A percentile compares a stretch with the other conserved stretches of the same genome.
Conservation (phyloP, 2,329 filamentous ascomycete species). For the Macrophomina tecta region DNA sequence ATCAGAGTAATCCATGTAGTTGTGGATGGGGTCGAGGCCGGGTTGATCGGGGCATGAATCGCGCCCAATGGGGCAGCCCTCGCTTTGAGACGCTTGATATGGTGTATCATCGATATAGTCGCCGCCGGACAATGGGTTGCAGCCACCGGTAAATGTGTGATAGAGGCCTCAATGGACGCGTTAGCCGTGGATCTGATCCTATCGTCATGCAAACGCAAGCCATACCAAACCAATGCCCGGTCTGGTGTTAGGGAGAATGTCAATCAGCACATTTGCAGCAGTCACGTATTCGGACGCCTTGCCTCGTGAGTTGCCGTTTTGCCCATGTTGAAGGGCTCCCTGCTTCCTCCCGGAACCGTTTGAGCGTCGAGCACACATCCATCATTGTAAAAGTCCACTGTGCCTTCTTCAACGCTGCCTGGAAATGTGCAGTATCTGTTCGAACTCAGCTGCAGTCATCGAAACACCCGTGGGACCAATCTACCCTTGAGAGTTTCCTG, state of each 20-base stretch:
- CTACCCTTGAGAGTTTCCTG: background rate
- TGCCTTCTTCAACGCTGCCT: constrained; percentile 43
- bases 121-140: constrained; percentile 32
- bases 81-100: constrained; percentile 31
- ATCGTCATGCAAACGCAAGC: background rate
- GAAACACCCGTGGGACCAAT: background rate
- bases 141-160: constrained; percentile 42
- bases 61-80: constrained; percentile 36
- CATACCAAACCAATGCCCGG: constrained; percentile 41
- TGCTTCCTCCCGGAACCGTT: constrained; percentile 35
- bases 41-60: constrained; percentile 37
- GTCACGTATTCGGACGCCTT: constrained; percentile 33
- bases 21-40: constrained; percentile 41
- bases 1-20: constrained; percentile 44
- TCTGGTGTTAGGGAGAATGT: constrained; percentile 33
- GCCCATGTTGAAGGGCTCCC: constrained; percentile 29
- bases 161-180: constrained; percentile 30
- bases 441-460: too few relatives aligned
- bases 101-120: constrained; percentile 41
- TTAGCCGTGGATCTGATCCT: background rate
- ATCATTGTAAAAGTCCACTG: constrained; percentile 32
- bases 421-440: constrained; percentile 39
- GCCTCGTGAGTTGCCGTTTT: constrained; percentile 35
- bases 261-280: too few relatives aligned
- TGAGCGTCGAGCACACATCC: constrained; percentile 33